phyloP scores from a whole-genome alignment of 108 stramenopile species.

The Fistulifera solaris region DNA sequence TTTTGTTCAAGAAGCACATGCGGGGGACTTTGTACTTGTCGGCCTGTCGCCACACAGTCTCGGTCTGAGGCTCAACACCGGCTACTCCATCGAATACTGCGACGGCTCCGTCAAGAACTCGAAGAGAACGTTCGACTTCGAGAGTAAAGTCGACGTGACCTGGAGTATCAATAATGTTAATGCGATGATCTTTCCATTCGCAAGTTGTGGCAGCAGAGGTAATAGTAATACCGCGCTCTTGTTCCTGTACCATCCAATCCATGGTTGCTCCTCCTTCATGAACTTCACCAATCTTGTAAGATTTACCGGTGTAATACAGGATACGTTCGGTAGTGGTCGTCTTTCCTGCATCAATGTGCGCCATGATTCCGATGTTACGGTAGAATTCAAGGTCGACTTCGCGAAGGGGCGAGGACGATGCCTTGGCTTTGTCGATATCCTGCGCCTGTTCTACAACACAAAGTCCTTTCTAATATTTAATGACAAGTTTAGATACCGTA shows the following conservation, averaged over 20 bases:
- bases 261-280: conserved; percentile 98
- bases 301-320: conserved; percentile 96
- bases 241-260: conserved; percentile 99
- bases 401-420: conserved; percentile 64
- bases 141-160: conserved; percentile 63
- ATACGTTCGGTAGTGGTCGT: conserved; percentile 99
- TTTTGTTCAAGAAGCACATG: conserved; percentile 99
- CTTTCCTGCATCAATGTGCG: conserved; percentile 99
- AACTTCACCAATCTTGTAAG: conserved; percentile 95
- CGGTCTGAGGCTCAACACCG: conserved; percentile 98
- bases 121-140: conserved; percentile 93
- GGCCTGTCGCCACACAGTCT: conserved; percentile 99
- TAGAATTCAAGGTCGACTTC: conserved; percentile 76
- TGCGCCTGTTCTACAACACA: conserved; percentile 23
- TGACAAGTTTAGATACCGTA: too few relatives aligned
- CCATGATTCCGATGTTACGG: conserved; percentile 99
- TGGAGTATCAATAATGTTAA: conserved; percentile 94
- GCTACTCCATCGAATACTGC: conserved; percentile 99
- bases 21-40: conserved; percentile 96
- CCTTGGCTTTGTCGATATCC: conserved; percentile 51
- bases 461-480: too few relatives aligned
- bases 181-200: conserved; percentile 87
- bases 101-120: conserved; percentile 98
- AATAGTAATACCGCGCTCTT: conserved; percentile 99
- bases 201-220: conserved; percentile 97